Base-by-base conservation (phyloP, 345 rosid genomes). In the Luvunga scandens region DNA sequence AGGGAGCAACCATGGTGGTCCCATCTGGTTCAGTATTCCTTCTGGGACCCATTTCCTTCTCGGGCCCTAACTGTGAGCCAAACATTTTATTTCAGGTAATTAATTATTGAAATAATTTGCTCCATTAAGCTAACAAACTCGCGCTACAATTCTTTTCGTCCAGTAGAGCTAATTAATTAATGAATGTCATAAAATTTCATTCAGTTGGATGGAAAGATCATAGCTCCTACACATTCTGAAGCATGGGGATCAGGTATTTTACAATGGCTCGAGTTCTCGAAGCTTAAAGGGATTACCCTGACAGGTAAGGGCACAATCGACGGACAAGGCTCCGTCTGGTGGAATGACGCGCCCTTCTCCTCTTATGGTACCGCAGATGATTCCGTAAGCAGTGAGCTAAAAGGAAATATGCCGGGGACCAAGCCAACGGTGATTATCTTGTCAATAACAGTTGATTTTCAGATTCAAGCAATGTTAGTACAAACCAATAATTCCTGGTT, bases 241-340 rank as follows among this genome's bases (percentile, higher is more conserved):
- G 86, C 87, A 2, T 93, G 98, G 98, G 86, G 86, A 48, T 83
- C 88, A 75, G 90, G 89, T 63, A 85, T 86, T 50, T 78, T 91
- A 72, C 93, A 93, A 30, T 94, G 98, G 98, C 87, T 94, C 14
- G 92, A 91, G 60, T 93, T 94, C 85, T 87, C 83, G 61, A 80
- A 90, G 73, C 89, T 94, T 6, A 57, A 77, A 48, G 89, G 90
- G 67, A 86, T 94, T 80, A 87, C 91, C 65, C 66, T 94, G 38
- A 82, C 24, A 77, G 97, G 98, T 30, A 86, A 88, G 82, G 98
- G 98, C 50, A 79, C 75, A 25, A 87, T 94, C n/a, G 98, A 94
- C 63, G 98, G 98, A 31, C 89, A 79, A 82, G 97, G 98, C 77
- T 88, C 94, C 0, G 92, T 87, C 61, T 91, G 98, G 98, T 93